Base-by-base conservation (phyloP, 139 green algal species). In the Spirogloea muscicola region DNA sequence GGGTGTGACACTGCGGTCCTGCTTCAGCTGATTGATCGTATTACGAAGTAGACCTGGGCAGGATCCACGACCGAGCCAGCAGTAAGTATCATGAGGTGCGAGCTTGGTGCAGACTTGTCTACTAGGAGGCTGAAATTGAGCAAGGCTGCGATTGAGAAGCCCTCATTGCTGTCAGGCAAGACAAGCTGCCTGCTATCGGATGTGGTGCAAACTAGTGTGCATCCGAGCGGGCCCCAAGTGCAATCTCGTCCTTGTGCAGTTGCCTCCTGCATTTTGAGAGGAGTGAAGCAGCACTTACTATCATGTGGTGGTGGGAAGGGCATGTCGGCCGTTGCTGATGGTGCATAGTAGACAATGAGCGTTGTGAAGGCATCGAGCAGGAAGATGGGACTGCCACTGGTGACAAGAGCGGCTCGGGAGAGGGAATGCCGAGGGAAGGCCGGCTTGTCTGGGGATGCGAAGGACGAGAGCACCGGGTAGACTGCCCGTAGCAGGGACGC, bases 341-440 rank as follows among this genome's bases (percentile, higher is more conserved):
- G 33, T 1, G 60, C 61, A 62, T 87, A 89, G 57, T 87, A 90
- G 2, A 92, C 74, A 27, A 95, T 37, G 46, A 96, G 61, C 31
- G 84, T 58, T 37, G 83, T 86, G 81, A 88, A 94, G 0, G 91
- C 85, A 67, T 97, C 92, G 59, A 97, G 80, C 31, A 97, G 80
- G 70, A 91, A 93, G 27, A 97, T 86, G 46, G 90, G 89, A 27
- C 85, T 82, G 18, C 81, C 49, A 48, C 60, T 68, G 48, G 77
- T 73, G 7, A 84, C 63, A 43, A 91, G 61, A 0, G 89, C 87
- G 0, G 86, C 86, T 0, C 77, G 65, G 7, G 73, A 89, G 38
- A 94, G 83, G 10, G 83, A 92, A 78, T 93, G 88, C 18, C 69
- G 63, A 18, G 73, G 68, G 78, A 81, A 87, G 3, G 83, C 84